Evolutionary conservation across 1,284 basidiomycete genomes (phyloP).

Genomic region (Rhodotorula sp.): DNA sequence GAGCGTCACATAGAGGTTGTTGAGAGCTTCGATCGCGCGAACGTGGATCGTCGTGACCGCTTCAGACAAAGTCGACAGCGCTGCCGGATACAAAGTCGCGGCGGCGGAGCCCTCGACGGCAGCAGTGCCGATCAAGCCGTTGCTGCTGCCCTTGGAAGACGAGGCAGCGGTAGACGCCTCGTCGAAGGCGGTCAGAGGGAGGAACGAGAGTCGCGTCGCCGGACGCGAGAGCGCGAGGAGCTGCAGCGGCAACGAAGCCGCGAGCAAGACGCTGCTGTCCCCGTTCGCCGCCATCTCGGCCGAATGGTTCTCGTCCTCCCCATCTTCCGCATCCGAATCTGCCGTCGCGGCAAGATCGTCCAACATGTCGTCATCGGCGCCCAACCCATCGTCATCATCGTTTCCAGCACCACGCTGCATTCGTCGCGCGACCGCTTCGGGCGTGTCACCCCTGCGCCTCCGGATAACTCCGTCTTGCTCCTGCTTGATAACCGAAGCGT

Average conservation of each 20-base stretch:
- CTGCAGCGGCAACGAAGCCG: slow-evolving; percentile 27
- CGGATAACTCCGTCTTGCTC: slow-evolving; percentile 29
- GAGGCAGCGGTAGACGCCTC: too few species aligned
- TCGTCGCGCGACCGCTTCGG: background rate
- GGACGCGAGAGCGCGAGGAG: slow-evolving; percentile 35
- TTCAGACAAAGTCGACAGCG: slow-evolving; percentile 27
- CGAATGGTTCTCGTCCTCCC: slow-evolving; percentile 45
- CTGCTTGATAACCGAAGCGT: slow-evolving; percentile 27
- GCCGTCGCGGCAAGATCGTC: slow-evolving; percentile 26
- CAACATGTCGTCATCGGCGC: slow-evolving; percentile 11
- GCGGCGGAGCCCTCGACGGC: slow-evolving; percentile 6
- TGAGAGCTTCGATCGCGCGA: slow-evolving; percentile 81
- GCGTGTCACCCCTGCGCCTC: background rate
- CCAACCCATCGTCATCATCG: slow-evolving; percentile 6
- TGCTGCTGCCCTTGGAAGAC: background rate
- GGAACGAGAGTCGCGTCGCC: slow-evolving; percentile 28
- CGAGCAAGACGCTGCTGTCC: slow-evolving; percentile 44
- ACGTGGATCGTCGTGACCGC: slow-evolving; percentile 61
- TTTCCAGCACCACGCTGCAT: background rate
- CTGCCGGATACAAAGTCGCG: slow-evolving; percentile 11
- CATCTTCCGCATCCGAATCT: slow-evolving; percentile 7
- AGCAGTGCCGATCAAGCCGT: slow-evolving; percentile 31
- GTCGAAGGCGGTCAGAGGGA: slow-evolving; percentile 19
- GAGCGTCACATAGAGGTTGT: slow-evolving; percentile 77
- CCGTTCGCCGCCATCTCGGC: background rate